Percentiles rank a stretch among this genome's conserved stretches.
Evolutionary conservation across 805 yeast genomes (phyloP).

Genomic region (Yarrowia divulgata): DNA sequence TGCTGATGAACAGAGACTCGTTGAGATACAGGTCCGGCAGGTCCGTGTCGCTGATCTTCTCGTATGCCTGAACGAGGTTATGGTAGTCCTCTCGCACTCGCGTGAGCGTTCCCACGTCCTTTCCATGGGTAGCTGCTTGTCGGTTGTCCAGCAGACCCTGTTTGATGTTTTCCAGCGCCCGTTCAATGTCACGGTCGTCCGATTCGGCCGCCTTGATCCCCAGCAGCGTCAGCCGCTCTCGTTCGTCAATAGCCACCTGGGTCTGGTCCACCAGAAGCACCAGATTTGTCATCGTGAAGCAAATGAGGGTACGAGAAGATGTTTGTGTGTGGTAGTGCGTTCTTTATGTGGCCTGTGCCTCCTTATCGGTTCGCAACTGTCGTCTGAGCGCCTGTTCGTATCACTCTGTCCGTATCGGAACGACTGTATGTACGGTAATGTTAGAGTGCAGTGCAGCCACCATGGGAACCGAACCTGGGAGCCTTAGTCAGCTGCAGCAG

Average conservation of each 20-base stretch:
- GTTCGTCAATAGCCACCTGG: constrained; percentile 48
- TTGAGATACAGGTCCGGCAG: constrained; percentile 32
- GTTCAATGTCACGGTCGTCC: constrained; percentile 48
- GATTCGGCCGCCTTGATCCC: constrained; percentile 46
- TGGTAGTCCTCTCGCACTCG: constrained; percentile 35
- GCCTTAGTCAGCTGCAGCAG: constrained; percentile 17
- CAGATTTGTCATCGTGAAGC: constrained; percentile 40
- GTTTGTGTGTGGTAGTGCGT: neutral
- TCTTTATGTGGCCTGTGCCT: neutral
- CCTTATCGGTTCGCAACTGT: too few species aligned
- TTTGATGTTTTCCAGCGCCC: constrained; percentile 44
- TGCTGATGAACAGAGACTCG: constrained; percentile 35
- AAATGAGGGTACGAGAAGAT: neutral
- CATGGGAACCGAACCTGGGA: too few species aligned
- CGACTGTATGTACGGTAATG: too few species aligned
- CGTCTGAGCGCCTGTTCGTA: neutral
- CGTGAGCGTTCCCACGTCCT: constrained; percentile 38
- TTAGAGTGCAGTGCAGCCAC: too few species aligned
- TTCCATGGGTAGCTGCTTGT: constrained; percentile 21
- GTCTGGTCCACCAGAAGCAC: constrained; percentile 48
- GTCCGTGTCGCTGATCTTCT: constrained; percentile 24
- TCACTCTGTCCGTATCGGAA: neutral
- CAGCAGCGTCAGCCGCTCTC: constrained; percentile 46
- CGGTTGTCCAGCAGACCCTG: constrained; percentile 44
- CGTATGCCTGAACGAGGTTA: constrained; percentile 35